phyloP scores from a whole-genome alignment of 2,329 filamentous ascomycete genomes.

The Herpotrichia juniperi region DNA sequence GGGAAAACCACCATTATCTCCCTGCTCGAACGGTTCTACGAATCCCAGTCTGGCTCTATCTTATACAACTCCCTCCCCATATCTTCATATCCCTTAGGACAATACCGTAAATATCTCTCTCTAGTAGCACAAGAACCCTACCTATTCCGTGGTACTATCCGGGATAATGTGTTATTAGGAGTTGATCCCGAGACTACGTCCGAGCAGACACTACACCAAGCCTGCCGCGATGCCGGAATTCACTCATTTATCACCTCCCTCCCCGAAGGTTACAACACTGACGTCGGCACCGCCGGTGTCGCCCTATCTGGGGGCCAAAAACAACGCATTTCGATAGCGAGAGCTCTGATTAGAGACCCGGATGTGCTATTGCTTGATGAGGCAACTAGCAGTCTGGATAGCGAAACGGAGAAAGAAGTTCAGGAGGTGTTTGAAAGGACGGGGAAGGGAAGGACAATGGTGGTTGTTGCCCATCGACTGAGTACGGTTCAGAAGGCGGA shows the following conservation, averaged over 20 bases:
- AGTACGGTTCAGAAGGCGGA: conserved; percentile 47
- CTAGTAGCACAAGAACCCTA: conserved; percentile 54
- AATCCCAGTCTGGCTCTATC: conserved; percentile 48
- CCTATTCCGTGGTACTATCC: conserved; percentile 53
- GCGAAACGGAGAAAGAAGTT: conserved; percentile 69
- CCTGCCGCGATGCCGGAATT: conserved; percentile 62
- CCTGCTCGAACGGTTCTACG: conserved; percentile 56
- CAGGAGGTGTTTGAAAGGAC: conserved; percentile 69
- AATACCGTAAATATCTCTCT: conserved; percentile 74
- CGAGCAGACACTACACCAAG: conserved; percentile 52
- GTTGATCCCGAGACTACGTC: conserved; percentile 49
- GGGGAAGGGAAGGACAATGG: conserved; percentile 49
- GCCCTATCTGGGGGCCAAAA: conserved; percentile 76
- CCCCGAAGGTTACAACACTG: conserved; percentile 34
- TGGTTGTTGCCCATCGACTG: conserved; percentile 50
- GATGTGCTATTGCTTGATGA: conserved; percentile 63
- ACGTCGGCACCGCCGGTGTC: conserved; percentile 54
- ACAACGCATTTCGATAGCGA: conserved; percentile 76
- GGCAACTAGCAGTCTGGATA: conserved; percentile 66
- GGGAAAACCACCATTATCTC: conserved; percentile 56
- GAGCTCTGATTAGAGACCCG: conserved; percentile 69
- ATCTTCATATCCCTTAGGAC: conserved; percentile 41
- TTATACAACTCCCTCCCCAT: conserved; percentile 43
- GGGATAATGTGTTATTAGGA: conserved; percentile 56
- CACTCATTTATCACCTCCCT: conserved; percentile 38